Evolutionary conservation across 2,329 filamentous ascomycete genomes (phyloP).

Genomic region (Neophaeococcomyces aloes): DNA sequence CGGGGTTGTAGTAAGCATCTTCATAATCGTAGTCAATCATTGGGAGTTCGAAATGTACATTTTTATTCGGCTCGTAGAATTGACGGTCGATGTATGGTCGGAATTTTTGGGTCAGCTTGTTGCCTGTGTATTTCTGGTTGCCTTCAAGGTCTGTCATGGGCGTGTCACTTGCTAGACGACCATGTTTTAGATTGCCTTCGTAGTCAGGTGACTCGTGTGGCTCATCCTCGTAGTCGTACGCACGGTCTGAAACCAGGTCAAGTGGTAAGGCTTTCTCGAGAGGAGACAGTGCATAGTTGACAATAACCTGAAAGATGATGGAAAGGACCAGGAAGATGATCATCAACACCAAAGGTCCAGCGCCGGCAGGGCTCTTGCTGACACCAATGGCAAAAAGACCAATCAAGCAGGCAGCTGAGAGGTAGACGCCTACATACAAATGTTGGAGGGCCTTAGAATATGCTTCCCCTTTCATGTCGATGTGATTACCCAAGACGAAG

Average conservation of each 20-base stretch:
- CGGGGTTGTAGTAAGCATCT: constrained; percentile 64
- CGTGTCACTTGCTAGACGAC: constrained; percentile 9
- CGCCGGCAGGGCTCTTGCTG: constrained; percentile 18
- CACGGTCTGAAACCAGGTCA: constrained; percentile 35
- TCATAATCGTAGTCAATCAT: constrained; percentile 53
- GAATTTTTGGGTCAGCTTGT: constrained; percentile 5
- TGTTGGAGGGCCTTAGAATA: constrained; percentile 81
- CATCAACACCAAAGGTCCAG: constrained; percentile 66
- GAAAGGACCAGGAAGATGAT: constrained; percentile 64
- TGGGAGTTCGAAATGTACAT: constrained; percentile 9
- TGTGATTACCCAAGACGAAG: constrained; percentile 67
- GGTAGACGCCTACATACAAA: constrained; percentile 70
- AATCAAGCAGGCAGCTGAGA: constrained; percentile 73
- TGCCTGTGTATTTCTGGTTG: background rate
- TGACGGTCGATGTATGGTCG: constrained; percentile 8
- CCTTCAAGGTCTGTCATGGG: constrained; percentile 6
- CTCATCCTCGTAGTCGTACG: constrained; percentile 6
- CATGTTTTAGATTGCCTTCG: constrained; percentile 38
- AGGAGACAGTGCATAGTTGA: constrained; percentile 36
- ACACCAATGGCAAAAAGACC: constrained; percentile 66
- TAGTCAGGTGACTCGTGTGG: constrained; percentile 48
- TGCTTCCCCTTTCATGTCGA: constrained; percentile 80
- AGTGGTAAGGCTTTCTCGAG: constrained; percentile 59
- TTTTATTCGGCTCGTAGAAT: constrained; percentile 18
- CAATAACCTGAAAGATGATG: constrained; percentile 57